Base-by-base conservation (phyloP, 2,329 filamentous ascomycete genomes). In the Verticillium zaregamsianum region DNA sequence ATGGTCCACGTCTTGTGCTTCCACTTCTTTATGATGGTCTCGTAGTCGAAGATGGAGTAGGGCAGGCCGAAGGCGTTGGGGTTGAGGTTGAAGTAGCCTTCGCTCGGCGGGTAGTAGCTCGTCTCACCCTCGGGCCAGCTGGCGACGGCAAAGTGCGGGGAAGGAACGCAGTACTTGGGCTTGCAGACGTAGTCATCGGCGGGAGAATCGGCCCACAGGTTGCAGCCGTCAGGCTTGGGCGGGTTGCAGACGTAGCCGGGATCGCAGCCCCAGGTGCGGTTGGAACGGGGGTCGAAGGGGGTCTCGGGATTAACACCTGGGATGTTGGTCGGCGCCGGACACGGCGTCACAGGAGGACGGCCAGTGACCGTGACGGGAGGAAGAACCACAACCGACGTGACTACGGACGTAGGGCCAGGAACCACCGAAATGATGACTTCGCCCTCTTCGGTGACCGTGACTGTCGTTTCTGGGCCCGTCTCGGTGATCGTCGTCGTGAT, bases 51-150 rank as follows among this genome's bases (percentile, higher is more conserved):
- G 20, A 90, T 86, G 52, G 82, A 82, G 62, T 85, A 88, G 58
- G 79, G 82, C 17, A 91, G 75, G 5, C 87, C 88, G 62, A 91
- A 91, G 0, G 79, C 79, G 1, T 77, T 71, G 0, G 89, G 85
- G 61, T 87, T 78, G n/a, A 91, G 78, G 62, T 90, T 82, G 74
- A 87, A 91, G 70, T 90, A 90, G 3, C 81, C 84, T 0, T 78
- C 70, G 0, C 76, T 78, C 1, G 82, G 78, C 2, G 81, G 81
- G 64, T 82, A 87, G 68, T 83, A 86, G 17, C 73, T 65, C 0
- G 82, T 85, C 54, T 76, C 61, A 61, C 79, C 77, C 1, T 71
- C 66, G 0, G 71, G 66, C 85, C 84, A 87, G 0, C 67, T 68
- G 0, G 78, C 70, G 1, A 66, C 66, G 1, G 68, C 67, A 63